Evolutionary conservation across 1,284 basidiomycete genomes (phyloP), one percentile per base, ranked within the genome.

Genomic region (Boletellus deceptivus): DNA sequence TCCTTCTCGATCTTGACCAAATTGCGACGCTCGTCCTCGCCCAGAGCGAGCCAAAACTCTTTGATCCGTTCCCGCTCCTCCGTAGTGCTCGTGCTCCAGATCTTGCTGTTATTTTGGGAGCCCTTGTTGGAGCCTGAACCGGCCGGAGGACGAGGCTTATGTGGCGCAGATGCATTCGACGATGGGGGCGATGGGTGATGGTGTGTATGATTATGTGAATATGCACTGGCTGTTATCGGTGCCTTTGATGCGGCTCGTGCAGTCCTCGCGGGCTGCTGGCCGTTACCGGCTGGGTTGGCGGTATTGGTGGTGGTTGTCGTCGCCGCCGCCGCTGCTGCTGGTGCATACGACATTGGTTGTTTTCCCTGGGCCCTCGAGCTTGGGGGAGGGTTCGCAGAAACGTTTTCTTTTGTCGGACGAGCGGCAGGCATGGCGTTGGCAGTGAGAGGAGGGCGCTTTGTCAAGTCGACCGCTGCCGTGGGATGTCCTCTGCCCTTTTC

Each of bases 1-100:
- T 98, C 93, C 75, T 98, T 98, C 77, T 99, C 96, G 61, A 98
- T 84, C 76, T 92, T 90, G 67, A 99, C 91, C 52, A 99, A 81
- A 70, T 85, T 88, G 58, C 91, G 76, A 39, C 97, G 83, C 68
- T 98, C 94, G 46, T 88, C 83, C 73, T 98, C 92, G 43, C 82
- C 82, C 10, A 99, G 79, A 6, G 82, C 86, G 24, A 98, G 83
- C 96, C 96, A 99, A 73, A 98, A 99, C 65, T 94, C 89, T 69
- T 95, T 94, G 72, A 99, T 98, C 59, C 91, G 84, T 69, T 98
- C 94, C 25, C 97, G 83, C 72, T 99, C 96, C 70, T 97, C 91
- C 10, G 82, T 83, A 40, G 89, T 88, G 66, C 84, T 91, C 55
- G 91, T 94, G 64, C 86, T 91, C 88, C 93, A 93, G 62, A 93